These are phyloP conservation scores for Fonsecaea pugnacius DNA, from an alignment of 2,329 filamentous ascomycete species.

Conservation along the genomic window DNA sequence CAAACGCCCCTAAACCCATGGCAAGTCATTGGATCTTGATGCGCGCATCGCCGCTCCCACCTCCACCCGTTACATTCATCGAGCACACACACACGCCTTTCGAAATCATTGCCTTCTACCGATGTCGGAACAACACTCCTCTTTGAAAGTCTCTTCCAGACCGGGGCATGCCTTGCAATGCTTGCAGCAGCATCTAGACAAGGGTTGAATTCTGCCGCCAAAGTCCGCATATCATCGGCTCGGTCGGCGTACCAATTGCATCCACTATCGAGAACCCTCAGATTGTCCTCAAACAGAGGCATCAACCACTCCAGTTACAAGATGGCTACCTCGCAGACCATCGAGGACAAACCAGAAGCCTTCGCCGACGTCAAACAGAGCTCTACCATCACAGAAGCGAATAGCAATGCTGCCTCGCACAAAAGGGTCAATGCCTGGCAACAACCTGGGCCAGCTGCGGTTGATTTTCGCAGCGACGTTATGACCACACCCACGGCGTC, in stretches of 20 bases:
- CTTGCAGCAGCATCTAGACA: constrained; percentile 10
- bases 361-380: constrained; percentile 9
- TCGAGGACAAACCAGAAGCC: constrained; percentile 4
- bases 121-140: constrained; percentile 3
- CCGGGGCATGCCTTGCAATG: background rate
- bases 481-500: constrained; percentile 76
- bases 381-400: constrained; percentile 13
- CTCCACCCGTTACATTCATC: background rate
- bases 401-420: constrained; percentile 20
- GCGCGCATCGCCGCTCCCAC: constrained; percentile 13
- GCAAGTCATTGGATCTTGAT: background rate
- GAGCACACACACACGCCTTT: constrained; percentile 9
- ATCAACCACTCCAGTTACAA: background rate
- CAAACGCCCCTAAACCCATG: background rate
- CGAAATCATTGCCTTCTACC: background rate
- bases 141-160: background rate
- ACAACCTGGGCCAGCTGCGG: constrained; percentile 34
- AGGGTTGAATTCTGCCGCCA: background rate
- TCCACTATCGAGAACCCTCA: background rate
- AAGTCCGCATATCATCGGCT: background rate
- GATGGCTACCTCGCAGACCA: background rate
- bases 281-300: background rate
- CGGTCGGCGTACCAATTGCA: background rate
- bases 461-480: constrained; percentile 56
- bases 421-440: constrained; percentile 33